Conservation (phyloP, 305 asterid species). For the Fraxinus paxiana region DNA sequence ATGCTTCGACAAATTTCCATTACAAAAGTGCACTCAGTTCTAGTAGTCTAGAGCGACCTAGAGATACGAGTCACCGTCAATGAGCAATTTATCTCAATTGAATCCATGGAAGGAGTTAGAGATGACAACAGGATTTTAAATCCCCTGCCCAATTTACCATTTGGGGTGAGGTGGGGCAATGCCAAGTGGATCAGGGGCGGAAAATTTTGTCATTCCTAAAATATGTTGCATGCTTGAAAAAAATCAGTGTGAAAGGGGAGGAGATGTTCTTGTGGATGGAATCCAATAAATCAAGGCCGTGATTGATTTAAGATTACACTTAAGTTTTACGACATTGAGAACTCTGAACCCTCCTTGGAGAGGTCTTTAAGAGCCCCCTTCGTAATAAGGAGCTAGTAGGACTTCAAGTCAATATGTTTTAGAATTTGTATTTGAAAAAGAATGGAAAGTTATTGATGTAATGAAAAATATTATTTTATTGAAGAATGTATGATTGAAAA, state of each 20-base stretch:
- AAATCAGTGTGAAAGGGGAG: not conserved
- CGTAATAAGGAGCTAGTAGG: not conserved
- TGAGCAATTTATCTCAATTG: not conserved
- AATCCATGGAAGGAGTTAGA: not conserved
- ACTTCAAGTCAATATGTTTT: not conserved
- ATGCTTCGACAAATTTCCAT: not conserved
- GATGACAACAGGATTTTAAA: not conserved
- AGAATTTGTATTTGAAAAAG: no score
- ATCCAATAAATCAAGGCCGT: not conserved
- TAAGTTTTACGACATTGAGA: not conserved
- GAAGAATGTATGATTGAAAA: no score
- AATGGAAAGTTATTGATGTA: no score
- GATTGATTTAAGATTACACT: not conserved
- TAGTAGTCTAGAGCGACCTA: not conserved
- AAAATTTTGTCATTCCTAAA: not conserved
- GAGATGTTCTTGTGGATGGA: not conserved
- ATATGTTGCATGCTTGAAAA: not conserved
- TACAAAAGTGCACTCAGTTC: not conserved
- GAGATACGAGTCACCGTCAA: not conserved
- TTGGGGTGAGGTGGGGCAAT: not conserved
- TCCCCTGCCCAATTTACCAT: not conserved
- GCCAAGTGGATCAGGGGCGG: not conserved
- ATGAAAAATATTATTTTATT: no score
- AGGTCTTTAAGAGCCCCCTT: not conserved
- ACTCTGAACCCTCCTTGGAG: not conserved